Base-by-base conservation (phyloP, 2,329 filamentous ascomycete genomes). In the Onygena corvina region DNA sequence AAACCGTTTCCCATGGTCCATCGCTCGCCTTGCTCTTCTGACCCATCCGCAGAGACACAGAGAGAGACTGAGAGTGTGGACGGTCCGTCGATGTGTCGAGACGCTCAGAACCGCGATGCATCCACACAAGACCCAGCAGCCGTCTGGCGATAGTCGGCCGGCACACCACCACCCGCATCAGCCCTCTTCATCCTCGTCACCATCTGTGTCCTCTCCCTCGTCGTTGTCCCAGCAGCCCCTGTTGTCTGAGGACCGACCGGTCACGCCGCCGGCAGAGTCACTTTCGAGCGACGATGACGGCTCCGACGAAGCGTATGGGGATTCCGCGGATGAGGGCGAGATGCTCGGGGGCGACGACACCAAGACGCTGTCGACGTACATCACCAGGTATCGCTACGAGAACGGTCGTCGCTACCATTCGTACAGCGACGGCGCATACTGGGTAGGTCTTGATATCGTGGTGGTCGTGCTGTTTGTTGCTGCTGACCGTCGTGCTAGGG, bases 401-500 rank as follows among this genome's bases (percentile, higher is more conserved):
- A 50, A 50, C 27, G 49, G 49, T 11, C 42, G 49, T 35, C 30
- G 49, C 8, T 50, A 50, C 44, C 49, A 50, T 31, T 34, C 30
- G 9, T 50, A 47, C 16, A 21, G 49, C 20, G 49, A 47, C 16
- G 47, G 47, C 11, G 47, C 47, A 14, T 49, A 49, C 36, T 49
- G 47, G 47, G 47, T 48, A 20, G 33, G 34, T 42, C 9, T 23
- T 46, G 18, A 29, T 29, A 29, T 29, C 27, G 11, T 5, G 27
- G 4, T 11, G 11, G 11, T 31, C 29, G 35, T 18, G 35, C 11
- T 20, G 18, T 1, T 11, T 20, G 18, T n/a, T 38, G 35, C n/a
- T n/a, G 11, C 35, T 38, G 35, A 38, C 35, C 35, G 18, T 25
- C n/a, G 18, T 36, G 18, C 20, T 30, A 47, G 58, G 54, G 56